Base-by-base conservation (phyloP, 768 basidiomycete species). In the Phaffia tasmanica region DNA sequence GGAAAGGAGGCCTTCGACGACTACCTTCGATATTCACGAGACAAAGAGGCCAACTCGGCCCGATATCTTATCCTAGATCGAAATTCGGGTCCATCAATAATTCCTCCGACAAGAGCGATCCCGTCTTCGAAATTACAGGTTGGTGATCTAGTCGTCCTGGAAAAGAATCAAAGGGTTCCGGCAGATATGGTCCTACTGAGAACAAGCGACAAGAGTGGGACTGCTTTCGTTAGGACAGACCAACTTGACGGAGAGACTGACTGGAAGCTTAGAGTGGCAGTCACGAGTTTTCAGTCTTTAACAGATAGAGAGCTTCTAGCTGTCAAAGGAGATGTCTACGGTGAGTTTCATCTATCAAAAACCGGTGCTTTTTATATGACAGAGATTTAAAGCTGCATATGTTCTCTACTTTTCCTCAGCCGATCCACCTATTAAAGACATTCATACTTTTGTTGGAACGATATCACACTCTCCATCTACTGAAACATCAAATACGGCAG, bases 1-100 rank as follows among this genome's bases (percentile, higher is more conserved):
- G 94, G 94, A 25, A 99, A 99, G 76, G 95, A 99, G 77, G 95
- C 95, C 2, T 94, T 91, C 73, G 95, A 99, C 75, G 94, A 99
- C 79, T 97, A 95, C 80, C 87, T 90, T 73, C 89, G 94, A 29
- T 82, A 93, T 73, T 83, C 86, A 11, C 85, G 95, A 57, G 95
- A 98, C 77, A 82, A 84, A 51, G 91, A 97, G 76, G 92, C 95
- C 64, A 99, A 99, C 74, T 95, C 92, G 0, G 86, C 89, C 67
- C 86, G 85, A 70, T 98, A 97, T 75, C 82, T 88, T 64, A 81
- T 88, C 63, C 81, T 97, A n/a, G 83, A 19, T 6, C 27, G 32
- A 15, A 32, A 57, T 19, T 8, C 27, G 25, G 56, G 56, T 29
- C 70, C 72, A 47, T 61, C 49, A 65, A 71, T 57, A 54, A 57